Evolutionary conservation across 108 stramenopile genomes (phyloP), one percentile per base, ranked within the genome.

Genomic region (Skeletonema costatum): DNA sequence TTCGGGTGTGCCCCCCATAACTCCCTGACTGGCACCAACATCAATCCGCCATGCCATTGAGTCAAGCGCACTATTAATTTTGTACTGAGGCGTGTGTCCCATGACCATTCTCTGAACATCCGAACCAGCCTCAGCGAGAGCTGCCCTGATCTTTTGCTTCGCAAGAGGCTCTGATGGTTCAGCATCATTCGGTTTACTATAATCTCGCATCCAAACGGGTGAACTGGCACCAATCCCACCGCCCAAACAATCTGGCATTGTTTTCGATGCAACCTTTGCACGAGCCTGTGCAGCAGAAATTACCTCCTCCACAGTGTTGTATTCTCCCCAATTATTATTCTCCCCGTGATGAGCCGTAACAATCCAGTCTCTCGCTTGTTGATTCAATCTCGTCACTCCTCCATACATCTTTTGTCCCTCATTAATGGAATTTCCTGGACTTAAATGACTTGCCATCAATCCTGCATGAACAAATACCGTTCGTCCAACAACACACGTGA

Each of bases 391-490:
- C 11, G 65, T 71, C 5, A 92, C 77, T 0, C 91, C 91, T 14
- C 84, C 86, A 60, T 83, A 73, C 10, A 56, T 7, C 19, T 56
- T 56, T 10, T 56, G 21, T 25, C 25, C 53, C 53, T 56, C 21
- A 56, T 29, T 56, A 7, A 56, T 56, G 9, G 53, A 25, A 56
- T 56, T 56, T 6, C 53, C 53, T 25, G 53, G 53, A 56, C 21
- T 56, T 56, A 94, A 62, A 80, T 94, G 93, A 31, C 87, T 64
- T 36, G 73, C 67, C 21, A 81, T 85, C 58, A 94, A 82, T 19
- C 93, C 93, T 8, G 87, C 93, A 74, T 94, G 93, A 16, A 94
- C 93, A 60, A 87, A 88, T 6, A 92, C 90, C 1, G 90, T 92
- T 36, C 87, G 60, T 17, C 93, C 93, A 29, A 94, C 76, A 11